phyloP scores from a whole-genome alignment of 192 early-diverging fungal genomes.

The Powellomyces hirtus region DNA sequence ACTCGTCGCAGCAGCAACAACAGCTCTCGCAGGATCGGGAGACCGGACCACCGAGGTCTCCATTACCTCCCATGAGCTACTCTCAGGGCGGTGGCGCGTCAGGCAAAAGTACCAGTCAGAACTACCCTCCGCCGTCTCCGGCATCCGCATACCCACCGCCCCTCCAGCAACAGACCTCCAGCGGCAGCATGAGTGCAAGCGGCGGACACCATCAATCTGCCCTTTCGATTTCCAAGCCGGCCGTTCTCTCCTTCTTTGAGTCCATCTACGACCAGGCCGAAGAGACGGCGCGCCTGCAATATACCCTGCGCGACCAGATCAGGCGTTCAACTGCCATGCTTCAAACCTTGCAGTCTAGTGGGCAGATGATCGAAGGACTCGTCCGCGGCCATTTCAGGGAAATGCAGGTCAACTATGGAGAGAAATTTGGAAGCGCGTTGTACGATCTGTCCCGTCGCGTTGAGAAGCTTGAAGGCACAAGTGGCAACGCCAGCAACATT shows the following conservation, averaged over 20 bases:
- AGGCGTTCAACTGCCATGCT: conserved; percentile 66
- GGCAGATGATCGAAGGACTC: conserved; percentile 75
- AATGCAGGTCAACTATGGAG: conserved; percentile 59
- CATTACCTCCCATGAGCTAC: conserved; percentile 7
- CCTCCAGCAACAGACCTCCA: conserved; percentile 22
- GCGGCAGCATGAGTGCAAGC: conserved; percentile 29
- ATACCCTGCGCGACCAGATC: conserved; percentile 75
- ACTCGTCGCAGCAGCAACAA: not conserved
- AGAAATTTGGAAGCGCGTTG: conserved; percentile 55
- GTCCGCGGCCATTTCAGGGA: conserved; percentile 73
- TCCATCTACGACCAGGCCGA: conserved; percentile 60
- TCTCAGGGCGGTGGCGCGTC: not conserved
- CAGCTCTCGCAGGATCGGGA: not conserved
- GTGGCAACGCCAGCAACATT: not conserved
- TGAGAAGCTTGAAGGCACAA: conserved; percentile 35
- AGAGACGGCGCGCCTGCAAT: conserved; percentile 54
- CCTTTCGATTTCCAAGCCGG: not conserved
- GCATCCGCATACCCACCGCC: conserved; percentile 4
- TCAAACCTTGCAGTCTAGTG: conserved; percentile 70
- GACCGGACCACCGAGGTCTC: conserved; percentile 15
- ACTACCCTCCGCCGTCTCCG: conserved; percentile 23
- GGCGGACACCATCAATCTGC: not conserved
- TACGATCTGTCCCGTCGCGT: conserved; percentile 47
- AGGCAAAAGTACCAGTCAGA: not conserved
- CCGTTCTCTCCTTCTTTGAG: conserved; percentile 40